Evolutionary conservation across 2,329 filamentous ascomycete species (phyloP).

Genomic region (Apiospora phragmitis): DNA sequence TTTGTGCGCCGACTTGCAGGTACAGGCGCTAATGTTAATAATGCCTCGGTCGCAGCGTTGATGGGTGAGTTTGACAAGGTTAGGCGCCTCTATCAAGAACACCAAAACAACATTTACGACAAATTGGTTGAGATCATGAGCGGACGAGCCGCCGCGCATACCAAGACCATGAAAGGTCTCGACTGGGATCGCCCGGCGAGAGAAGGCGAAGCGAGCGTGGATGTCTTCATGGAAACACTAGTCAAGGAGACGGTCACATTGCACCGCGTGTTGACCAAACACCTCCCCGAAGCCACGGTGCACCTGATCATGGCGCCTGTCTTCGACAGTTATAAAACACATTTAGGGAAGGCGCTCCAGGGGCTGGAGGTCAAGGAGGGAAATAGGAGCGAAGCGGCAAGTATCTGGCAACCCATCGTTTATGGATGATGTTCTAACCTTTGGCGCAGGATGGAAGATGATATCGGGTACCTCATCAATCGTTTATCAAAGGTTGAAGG

Average conservation of each 20-base stretch:
- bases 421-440: slow-evolving; percentile 12
- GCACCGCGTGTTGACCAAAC: slow-evolving; percentile 79
- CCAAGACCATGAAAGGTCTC: slow-evolving; percentile 71
- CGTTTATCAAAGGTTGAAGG: slow-evolving; percentile 78
- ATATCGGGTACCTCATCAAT: slow-evolving; percentile 71
- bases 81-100: slow-evolving; percentile 79
- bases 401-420: slow-evolving; percentile 25
- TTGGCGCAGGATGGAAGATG: slow-evolving; percentile 66
- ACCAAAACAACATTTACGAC: slow-evolving; percentile 87
- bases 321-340: slow-evolving; percentile 77
- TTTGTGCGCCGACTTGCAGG: slow-evolving; percentile 78
- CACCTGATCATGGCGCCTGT: slow-evolving; percentile 84
- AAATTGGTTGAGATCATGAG: slow-evolving; percentile 94
- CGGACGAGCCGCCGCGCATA: slow-evolving; percentile 70
- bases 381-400: slow-evolving; percentile 71
- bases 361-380: slow-evolving; percentile 64
- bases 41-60: slow-evolving; percentile 53
- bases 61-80: slow-evolving; percentile 90
- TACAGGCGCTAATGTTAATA: slow-evolving; percentile 40
- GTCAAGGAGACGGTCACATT: slow-evolving; percentile 83
- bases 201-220: slow-evolving; percentile 46
- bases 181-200: slow-evolving; percentile 64
- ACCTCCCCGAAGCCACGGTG: slow-evolving; percentile 75
- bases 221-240: slow-evolving; percentile 82
- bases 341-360: slow-evolving; percentile 71